A percentile compares a stretch with the other conserved stretches of the same genome.
phyloP scores from a whole-genome alignment of 2,329 filamentous ascomycete genomes.

The Penicillium sp. region DNA sequence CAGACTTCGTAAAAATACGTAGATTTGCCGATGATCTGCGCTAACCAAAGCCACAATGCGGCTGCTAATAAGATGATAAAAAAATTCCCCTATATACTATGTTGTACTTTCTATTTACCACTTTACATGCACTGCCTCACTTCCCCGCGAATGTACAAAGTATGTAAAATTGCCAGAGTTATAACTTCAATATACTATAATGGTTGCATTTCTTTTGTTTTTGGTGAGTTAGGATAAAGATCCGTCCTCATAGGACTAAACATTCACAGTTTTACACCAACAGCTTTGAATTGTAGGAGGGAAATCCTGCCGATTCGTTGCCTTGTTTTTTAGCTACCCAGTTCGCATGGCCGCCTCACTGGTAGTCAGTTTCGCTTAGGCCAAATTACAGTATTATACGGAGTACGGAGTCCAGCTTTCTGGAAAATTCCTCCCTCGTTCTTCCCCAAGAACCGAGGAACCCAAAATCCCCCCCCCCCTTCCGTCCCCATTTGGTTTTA shows the following conservation, averaged over 20 bases:
- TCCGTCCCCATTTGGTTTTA: too few species aligned
- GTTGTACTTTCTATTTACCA: too few species aligned
- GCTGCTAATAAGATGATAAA: not conserved
- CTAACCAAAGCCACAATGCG: not conserved
- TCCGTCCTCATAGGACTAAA: not conserved
- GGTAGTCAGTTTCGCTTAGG: not conserved
- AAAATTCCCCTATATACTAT: not conserved
- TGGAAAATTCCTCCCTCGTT: not conserved
- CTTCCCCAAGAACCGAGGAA: too few species aligned
- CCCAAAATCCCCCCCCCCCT: too few species aligned
- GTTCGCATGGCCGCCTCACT: not conserved
- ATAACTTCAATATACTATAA: not conserved
- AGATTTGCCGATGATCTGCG: not conserved
- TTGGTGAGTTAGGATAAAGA: not conserved
- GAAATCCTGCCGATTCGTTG: not conserved
- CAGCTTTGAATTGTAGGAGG: not conserved
- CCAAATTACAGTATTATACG: not conserved
- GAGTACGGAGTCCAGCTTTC: not conserved
- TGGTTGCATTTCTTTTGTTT: not conserved
- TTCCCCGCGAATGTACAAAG: not conserved
- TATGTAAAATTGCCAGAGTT: not conserved
- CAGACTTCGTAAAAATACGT: too few species aligned
- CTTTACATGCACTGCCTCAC: not conserved
- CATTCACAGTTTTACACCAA: not conserved
- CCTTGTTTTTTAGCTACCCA: not conserved